These are phyloP conservation scores for Solanum aculeatissimum DNA, from an alignment of 305 asterid species.

Conservation along the genomic window DNA sequence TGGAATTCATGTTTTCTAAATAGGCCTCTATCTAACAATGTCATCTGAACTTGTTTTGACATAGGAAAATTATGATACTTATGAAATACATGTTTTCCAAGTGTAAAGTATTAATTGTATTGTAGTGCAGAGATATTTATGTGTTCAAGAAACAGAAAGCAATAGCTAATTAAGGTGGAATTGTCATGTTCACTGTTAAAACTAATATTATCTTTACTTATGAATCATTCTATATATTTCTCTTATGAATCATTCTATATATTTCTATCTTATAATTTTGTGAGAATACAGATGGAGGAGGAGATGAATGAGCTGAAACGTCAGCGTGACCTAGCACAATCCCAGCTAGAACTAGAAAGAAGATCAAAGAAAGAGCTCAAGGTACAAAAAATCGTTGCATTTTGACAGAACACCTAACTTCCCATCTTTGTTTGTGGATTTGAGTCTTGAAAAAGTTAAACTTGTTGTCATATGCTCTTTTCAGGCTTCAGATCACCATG, in stretches of 20 bases:
- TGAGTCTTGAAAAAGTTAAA: not conserved
- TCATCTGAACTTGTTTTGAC: not conserved
- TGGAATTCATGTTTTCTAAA: not conserved
- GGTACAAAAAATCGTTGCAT: constrained; percentile 13
- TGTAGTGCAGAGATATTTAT: not conserved
- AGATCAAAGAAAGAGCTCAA: constrained; percentile 60
- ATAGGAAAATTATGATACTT: not conserved
- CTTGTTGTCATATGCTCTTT: not conserved
- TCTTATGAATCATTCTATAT: not conserved
- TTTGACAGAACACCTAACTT: not conserved
- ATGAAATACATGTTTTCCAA: not conserved
- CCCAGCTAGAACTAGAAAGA: constrained; percentile 72
- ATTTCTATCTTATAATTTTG: constrained; percentile 8
- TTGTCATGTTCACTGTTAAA: not conserved
- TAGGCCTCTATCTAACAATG: not conserved
- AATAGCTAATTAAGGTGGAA: not conserved
- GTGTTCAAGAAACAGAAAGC: not conserved
- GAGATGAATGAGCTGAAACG: constrained; percentile 83
- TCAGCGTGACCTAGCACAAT: constrained; percentile 61
- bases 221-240: not conserved
- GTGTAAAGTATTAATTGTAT: not conserved
- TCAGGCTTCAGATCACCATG: constrained; percentile 55
- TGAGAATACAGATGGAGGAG: constrained; percentile 62
- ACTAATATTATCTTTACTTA: not conserved
- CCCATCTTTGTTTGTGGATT: constrained; percentile 4